These are phyloP conservation scores for Rhizophora apiculata DNA, from an alignment of 345 rosid species.

Conservation along the genomic window DNA sequence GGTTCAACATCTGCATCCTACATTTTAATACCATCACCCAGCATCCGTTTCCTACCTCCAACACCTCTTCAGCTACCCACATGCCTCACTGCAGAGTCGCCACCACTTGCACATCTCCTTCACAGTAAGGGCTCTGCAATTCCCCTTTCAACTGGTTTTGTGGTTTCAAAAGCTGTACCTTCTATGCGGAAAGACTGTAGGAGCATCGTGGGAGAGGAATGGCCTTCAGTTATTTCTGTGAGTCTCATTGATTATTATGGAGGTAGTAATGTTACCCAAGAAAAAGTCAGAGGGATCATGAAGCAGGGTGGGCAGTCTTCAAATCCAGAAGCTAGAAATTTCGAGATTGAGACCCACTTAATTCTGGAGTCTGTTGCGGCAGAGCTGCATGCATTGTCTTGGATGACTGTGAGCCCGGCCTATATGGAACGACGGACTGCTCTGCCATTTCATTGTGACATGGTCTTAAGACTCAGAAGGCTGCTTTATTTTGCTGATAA, in stretches of 20 bases:
- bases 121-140: constrained; percentile 93
- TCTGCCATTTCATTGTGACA: constrained; percentile 91
- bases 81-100: constrained; percentile 96
- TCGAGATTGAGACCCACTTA: constrained; percentile 70
- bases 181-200: constrained; percentile 73
- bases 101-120: constrained; percentile 97
- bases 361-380: constrained; percentile 80
- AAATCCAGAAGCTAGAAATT: constrained; percentile 61
- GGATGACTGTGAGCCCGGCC: constrained; percentile 96
- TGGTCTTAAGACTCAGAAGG: constrained; percentile 91
- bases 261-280: constrained; percentile 46
- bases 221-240: constrained; percentile 91
- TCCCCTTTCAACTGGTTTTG: constrained; percentile 86
- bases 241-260: constrained; percentile 89
- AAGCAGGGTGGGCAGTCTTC: constrained; percentile 61
- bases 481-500: constrained; percentile 95
- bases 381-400: constrained; percentile 95
- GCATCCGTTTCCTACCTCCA: constrained; percentile 94
- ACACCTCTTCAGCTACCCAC: constrained; percentile 88
- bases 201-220: constrained; percentile 71
- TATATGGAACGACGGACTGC: constrained; percentile 75
- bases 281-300: constrained; percentile 45
- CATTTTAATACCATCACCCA: constrained; percentile 88
- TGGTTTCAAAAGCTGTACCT: constrained; percentile 87
- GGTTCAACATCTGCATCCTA: constrained; percentile 80